A percentile compares a stretch with the other conserved stretches of the same genome.
phyloP scores from a whole-genome alignment of 176 grass and related monocot species.

The Bromus sterilis region DNA sequence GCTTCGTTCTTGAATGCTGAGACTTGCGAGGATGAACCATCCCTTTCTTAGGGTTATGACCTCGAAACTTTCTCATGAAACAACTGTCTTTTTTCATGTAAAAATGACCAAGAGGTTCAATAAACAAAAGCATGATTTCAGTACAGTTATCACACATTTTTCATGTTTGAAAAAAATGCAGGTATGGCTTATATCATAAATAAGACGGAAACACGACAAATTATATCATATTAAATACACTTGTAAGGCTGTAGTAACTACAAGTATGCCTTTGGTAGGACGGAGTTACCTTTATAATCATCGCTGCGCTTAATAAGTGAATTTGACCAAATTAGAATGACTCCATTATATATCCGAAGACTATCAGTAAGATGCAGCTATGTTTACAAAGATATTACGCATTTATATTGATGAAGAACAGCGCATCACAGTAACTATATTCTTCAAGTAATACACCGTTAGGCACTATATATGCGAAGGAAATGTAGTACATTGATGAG shows the following conservation, averaged over 20 bases:
- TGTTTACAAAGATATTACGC: no score
- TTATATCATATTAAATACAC: neutral
- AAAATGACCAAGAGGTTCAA: neutral
- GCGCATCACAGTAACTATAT: no score
- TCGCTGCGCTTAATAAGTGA: neutral
- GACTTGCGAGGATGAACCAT: slow-evolving; percentile 8
- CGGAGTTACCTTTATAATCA: neutral
- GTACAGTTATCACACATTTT: neutral
- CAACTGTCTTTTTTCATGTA: neutral
- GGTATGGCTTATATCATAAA: no score
- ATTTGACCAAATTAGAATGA: neutral
- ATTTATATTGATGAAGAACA: no score
- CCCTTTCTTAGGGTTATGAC: neutral
- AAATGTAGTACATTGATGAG: neutral
- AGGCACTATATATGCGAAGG: no score
- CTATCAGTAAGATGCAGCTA: neutral
- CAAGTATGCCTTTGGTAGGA: no score
- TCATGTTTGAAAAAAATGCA: neutral
- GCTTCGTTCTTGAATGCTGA: slow-evolving; percentile 18
- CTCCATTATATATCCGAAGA: neutral
- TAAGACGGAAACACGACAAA: no score
- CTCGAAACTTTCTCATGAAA: slow-evolving; percentile 20
- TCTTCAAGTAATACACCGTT: no score
- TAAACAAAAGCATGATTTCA: slow-evolving; percentile 3
- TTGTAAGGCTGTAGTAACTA: neutral